Evolutionary conservation across 352 stramenopile species (phyloP), one percentile per base, ranked within the genome.

Genomic region (Phytophthora pluvialis): DNA sequence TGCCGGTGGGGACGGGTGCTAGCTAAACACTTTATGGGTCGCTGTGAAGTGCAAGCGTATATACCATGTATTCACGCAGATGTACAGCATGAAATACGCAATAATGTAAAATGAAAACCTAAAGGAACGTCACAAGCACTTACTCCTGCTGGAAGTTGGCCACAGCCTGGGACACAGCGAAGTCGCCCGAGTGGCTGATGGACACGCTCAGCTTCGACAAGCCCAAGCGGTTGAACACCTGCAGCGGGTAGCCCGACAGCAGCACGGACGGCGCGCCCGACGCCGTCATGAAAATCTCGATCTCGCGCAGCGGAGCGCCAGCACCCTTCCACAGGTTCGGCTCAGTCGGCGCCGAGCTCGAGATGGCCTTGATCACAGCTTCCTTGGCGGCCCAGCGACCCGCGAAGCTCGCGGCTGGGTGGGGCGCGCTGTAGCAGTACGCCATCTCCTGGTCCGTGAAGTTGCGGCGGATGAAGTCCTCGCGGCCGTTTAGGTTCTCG

Each of bases 311-410:
- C 29, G 86, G 74, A 11, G 88, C 89, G 4, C 81, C 80, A 25
- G 82, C 80, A 26, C 85, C 82, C 57, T 90, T 82, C 86, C 86
- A 95, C 33, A 86, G 67, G 64, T 89, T 91, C 39, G 81, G 69
- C 43, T 87, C 80, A 39, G 78, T 79, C 4, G 86, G 78, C 4
- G 84, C 53, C 0, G 86, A 77, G 53, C 80, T 95, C 32, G 86
- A 96, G 42, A 96, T 93, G n/a, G 90, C 88, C 76, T 97, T 97
- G 64, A 96, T 85, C 47, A 94, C 81, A n/a, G 90, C 90, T 56
- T 97, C 88, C 70, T 97, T 97, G 4, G 87, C 88, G 21, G 90
- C 90, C 90, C 88, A 97, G 16, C 88, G 88, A 48, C 86, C 90
- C 0, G 90, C 90, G 59, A 97, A 96, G 65, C 83, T 95, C 25